Base-by-base conservation (phyloP, 371 early-diverging fungal genomes). In the Actinomucor elegans region DNA sequence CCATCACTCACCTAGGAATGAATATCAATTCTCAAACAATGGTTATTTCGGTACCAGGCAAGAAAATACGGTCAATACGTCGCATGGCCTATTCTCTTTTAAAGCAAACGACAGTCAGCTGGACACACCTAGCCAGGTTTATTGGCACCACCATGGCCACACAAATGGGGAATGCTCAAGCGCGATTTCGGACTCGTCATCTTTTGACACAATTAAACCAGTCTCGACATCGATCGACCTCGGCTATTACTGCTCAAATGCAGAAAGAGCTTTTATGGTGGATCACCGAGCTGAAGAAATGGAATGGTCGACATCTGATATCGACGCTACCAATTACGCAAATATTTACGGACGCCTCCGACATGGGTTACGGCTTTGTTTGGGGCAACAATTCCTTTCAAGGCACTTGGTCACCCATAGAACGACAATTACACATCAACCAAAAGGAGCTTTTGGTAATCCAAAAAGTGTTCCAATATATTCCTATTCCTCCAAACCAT, bases 61-160 rank as follows among this genome's bases (percentile, higher is more conserved):
- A 37, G 2, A 57, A 57, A 35, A 11, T 63, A 1, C 21, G 69
- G 11, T 66, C 69, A 17, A 28, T 69, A 0, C 56, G 64, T 2
- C 47, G 60, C 5, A 14, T 47, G 15, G 10, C 40, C 0, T 29
- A 55, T 1, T 46, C 54, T 15, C 18, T n/a, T n/a, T n/a, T n/a
- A n/a, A n/a, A n/a, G n/a, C n/a, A n/a, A n/a, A n/a, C n/a, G n/a
- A n/a, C n/a, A n/a, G n/a, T n/a, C n/a, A n/a, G n/a, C 20, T 27
- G 28, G 27, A 38, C 37, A 8, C 50, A 27, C 0, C 50, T 37
- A 11, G 38, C 24, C n/a, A 3, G 27, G 21, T 49, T 38, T 27
- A 26, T 38, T 8, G 40, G 37, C 38, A 1, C 29, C 15, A 12
- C 17, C 2, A 0, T 20, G 32, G 2, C 55, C 46, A 32, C 23